These are phyloP conservation scores for Seiridium cupressi DNA, from an alignment of 2,329 filamentous ascomycete genomes.

Conservation along the genomic window DNA sequence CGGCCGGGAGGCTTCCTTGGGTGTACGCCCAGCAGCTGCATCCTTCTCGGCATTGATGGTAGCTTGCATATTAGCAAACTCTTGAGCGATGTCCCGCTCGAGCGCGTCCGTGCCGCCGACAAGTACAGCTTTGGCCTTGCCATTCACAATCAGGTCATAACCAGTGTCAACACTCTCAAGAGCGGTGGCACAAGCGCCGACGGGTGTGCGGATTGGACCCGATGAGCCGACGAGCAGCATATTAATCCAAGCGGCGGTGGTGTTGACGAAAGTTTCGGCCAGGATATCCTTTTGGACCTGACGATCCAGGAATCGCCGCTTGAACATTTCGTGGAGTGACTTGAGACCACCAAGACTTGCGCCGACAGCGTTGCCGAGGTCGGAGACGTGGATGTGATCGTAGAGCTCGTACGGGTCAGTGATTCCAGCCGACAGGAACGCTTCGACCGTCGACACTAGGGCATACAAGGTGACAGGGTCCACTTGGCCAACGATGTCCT, in stretches of 20 bases:
- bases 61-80: constrained; percentile 35
- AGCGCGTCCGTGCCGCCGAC: constrained; percentile 34
- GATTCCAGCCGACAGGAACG: constrained; percentile 31
- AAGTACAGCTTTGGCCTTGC: constrained; percentile 27
- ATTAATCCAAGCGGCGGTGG: constrained; percentile 35
- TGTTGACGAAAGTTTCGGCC: constrained; percentile 33
- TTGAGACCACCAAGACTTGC: constrained; percentile 26
- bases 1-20: constrained; percentile 33
- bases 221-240: constrained; percentile 36
- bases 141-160: constrained; percentile 27
- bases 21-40: constrained; percentile 20
- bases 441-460: constrained; percentile 28
- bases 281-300: constrained; percentile 31
- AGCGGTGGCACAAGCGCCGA: constrained; percentile 35
- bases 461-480: constrained; percentile 32
- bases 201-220: constrained; percentile 33
- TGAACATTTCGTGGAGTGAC: constrained; percentile 26
- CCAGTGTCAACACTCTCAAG: constrained; percentile 34
- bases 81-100: constrained; percentile 24
- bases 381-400: constrained; percentile 31
- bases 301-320: constrained; percentile 26
- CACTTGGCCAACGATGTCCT: constrained; percentile 32
- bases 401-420: constrained; percentile 26
- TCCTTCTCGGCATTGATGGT: constrained; percentile 30
- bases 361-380: constrained; percentile 33